Conservation (phyloP, 2,329 filamentous ascomycete species). For the Colletotrichum ledebouriae region DNA sequence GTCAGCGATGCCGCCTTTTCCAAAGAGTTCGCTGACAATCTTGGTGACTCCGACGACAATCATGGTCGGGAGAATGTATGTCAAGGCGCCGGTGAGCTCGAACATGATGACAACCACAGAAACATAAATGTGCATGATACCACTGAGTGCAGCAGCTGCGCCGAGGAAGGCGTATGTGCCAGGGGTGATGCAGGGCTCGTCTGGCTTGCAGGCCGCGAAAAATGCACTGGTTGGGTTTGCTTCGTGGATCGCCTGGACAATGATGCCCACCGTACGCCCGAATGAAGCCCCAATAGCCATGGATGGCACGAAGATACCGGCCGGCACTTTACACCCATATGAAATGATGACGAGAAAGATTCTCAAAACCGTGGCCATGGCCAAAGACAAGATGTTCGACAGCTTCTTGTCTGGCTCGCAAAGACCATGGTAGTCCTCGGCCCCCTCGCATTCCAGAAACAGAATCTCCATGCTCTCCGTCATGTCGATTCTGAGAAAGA, state of each 20-base stretch:
- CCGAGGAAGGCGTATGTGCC: slow-evolving; percentile 97
- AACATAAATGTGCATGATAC: slow-evolving; percentile 98
- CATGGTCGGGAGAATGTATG: slow-evolving; percentile 98
- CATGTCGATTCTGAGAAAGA: slow-evolving; percentile 97
- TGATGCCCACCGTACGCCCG: slow-evolving; percentile 91
- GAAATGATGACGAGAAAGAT: slow-evolving; percentile 92
- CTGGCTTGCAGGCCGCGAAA: slow-evolving; percentile 89
- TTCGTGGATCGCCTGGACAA: slow-evolving; percentile 91
- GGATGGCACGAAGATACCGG: slow-evolving; percentile 96
- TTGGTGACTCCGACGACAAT: slow-evolving; percentile 98
- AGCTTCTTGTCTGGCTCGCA: slow-evolving; percentile 84
- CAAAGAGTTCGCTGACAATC: slow-evolving; percentile 88
- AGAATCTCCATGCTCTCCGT: slow-evolving; percentile 99
- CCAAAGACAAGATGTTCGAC: slow-evolving; percentile 82
- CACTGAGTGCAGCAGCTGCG: slow-evolving; percentile 89
- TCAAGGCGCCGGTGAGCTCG: slow-evolving; percentile 95
- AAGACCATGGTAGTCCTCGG: slow-evolving; percentile 88
- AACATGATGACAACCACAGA: slow-evolving; percentile 99
- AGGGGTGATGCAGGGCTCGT: slow-evolving; percentile 95
- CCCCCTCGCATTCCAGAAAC: slow-evolving; percentile 92
- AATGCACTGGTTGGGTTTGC: slow-evolving; percentile 85
- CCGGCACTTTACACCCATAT: slow-evolving; percentile 97
- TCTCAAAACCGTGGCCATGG: slow-evolving; percentile 84
- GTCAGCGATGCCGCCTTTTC: slow-evolving; percentile 97
- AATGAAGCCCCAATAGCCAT: slow-evolving; percentile 98